Conservation (phyloP, 2,329 filamentous ascomycete species). For the Pseudogymnoascus verrucosus region DNA sequence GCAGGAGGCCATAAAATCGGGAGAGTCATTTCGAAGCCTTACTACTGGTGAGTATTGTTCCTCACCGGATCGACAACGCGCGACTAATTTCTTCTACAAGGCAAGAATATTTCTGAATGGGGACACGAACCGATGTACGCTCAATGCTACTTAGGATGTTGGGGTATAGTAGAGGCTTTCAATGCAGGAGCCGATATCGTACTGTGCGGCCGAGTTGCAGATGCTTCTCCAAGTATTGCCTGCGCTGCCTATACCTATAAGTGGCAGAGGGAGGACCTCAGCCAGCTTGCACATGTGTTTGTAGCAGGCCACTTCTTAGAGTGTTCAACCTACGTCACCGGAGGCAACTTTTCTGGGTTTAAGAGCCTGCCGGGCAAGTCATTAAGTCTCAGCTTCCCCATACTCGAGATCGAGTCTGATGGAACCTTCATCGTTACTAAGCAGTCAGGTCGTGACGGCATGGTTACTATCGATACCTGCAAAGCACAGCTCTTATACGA, state of each 20-base stretch:
- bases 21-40: slow-evolving; percentile 12
- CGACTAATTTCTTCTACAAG: background rate
- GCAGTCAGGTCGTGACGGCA: slow-evolving; percentile 11
- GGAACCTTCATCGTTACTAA: slow-evolving; percentile 13
- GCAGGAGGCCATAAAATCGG: slow-evolving; percentile 1
- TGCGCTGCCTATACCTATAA: slow-evolving; percentile 35
- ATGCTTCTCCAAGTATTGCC: slow-evolving; percentile 35
- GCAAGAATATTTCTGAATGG: background rate
- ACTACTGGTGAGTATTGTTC: slow-evolving; percentile 9
- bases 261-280: slow-evolving; percentile 32
- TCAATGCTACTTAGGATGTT: slow-evolving; percentile 29
- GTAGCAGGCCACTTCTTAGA: slow-evolving; percentile 27
- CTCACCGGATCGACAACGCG: background rate
- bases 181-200: slow-evolving; percentile 34
- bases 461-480: slow-evolving; percentile 22
- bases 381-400: slow-evolving; percentile 17
- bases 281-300: slow-evolving; percentile 33
- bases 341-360: slow-evolving; percentile 21
- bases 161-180: slow-evolving; percentile 26
- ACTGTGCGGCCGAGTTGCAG: slow-evolving; percentile 35
- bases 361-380: slow-evolving; percentile 17
- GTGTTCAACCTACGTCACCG: slow-evolving; percentile 22
- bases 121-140: slow-evolving; percentile 16
- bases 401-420: slow-evolving; percentile 10
- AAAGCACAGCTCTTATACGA: slow-evolving; percentile 31